Percentiles rank a stretch among this genome's conserved stretches.
phyloP scores from a whole-genome alignment of 129 eudicot genomes.

The carrot (Daucus carota) region DH1_v3.0 NC_030388.2:13298501-13299000 shows the following conservation, averaged over 20 bases:
- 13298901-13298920: not conserved
- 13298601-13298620: not conserved
- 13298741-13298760: slow-evolving; percentile 48
- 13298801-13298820: not conserved
- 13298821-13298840: not conserved
- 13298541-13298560: not conserved
- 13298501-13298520: not conserved
- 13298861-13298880: not conserved
- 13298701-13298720: slow-evolving; percentile 40
- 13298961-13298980: not conserved
- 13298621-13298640: not conserved
- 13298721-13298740: slow-evolving; percentile 81
- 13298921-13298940: not conserved
- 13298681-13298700: slow-evolving; percentile 55
- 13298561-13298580: not conserved
- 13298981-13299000: slow-evolving; percentile 4
- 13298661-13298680: slow-evolving; percentile 15
- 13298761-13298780: slow-evolving; percentile 3
- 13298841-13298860: not conserved
- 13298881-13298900: not conserved
- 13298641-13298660: not conserved
- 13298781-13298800: slow-evolving; percentile 8
- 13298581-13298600: not conserved
- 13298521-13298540: not conserved
- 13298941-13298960: not conserved